These are phyloP conservation scores for Podospora conica DNA, from an alignment of 495 filamentous ascomycete species.

Conservation along the genomic window DNA sequence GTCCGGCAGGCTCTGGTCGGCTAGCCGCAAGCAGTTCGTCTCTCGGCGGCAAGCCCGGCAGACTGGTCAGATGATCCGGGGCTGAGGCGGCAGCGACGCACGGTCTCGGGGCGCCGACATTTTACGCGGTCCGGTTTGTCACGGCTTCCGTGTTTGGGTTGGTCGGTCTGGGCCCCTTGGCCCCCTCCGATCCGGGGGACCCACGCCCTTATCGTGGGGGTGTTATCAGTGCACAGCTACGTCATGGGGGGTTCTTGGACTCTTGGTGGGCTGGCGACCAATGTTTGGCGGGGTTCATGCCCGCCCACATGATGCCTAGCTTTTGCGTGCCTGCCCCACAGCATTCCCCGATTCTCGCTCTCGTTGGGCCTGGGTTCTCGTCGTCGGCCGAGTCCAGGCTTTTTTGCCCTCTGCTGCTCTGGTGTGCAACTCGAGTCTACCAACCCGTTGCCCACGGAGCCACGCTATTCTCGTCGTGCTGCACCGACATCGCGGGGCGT, in stretches of 20 bases:
- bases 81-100: neutral
- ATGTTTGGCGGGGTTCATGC: neutral
- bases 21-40: neutral
- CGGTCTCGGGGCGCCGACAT: neutral
- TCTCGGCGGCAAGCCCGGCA: neutral
- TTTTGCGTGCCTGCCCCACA: neutral
- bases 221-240: slow-evolving; percentile 1
- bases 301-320: neutral
- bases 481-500: neutral
- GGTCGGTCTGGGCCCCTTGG: neutral
- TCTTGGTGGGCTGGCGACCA: neutral
- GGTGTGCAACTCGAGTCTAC: neutral
- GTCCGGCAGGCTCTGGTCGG: neutral
- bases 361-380: too few relatives aligned
- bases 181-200: neutral
- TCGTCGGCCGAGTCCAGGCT: neutral
- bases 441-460: too few relatives aligned
- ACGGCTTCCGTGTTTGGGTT: neutral
- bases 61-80: neutral
- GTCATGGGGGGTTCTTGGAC: slow-evolving; percentile 15
- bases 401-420: neutral
- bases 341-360: neutral
- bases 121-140: neutral
- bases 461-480: neutral
- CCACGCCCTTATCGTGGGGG: neutral